Evolutionary conservation across 1,284 basidiomycete genomes (phyloP).

Genomic region (Sphagnurus paluster): DNA sequence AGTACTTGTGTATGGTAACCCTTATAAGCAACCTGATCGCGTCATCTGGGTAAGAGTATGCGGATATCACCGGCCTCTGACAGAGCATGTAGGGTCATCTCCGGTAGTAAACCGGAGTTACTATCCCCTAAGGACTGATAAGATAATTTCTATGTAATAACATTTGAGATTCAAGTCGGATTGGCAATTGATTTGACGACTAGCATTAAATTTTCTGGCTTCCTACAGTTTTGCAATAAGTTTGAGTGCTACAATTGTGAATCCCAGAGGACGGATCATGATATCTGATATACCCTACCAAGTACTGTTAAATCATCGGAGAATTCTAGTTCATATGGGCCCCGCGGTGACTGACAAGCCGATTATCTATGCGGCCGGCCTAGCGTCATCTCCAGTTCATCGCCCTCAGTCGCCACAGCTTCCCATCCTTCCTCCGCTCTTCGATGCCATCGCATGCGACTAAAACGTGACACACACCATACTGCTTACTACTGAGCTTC

Average conservation of each 20-base stretch:
- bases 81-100: not conserved
- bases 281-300: not conserved
- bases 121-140: too few relatives aligned
- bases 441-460: conserved; percentile 51
- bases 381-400: conserved; percentile 68
- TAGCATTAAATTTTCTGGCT: too few relatives aligned
- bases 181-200: too few relatives aligned
- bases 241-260: too few relatives aligned
- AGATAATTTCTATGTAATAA: too few relatives aligned
- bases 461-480: conserved; percentile 41
- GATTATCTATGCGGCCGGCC: conserved; percentile 30
- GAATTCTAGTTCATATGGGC: too few relatives aligned
- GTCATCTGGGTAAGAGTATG: conserved; percentile 10
- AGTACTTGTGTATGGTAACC: conserved; percentile 1
- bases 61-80: conserved; percentile 7
- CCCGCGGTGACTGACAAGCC: too few relatives aligned
- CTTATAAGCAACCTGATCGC: conserved; percentile 16
- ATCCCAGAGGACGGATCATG: not conserved
- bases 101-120: not conserved
- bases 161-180: too few relatives aligned
- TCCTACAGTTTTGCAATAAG: too few relatives aligned
- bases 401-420: conserved; percentile 70
- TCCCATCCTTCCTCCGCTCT: conserved; percentile 66
- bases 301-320: too few relatives aligned
- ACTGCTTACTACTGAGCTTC: conserved; percentile 23